phyloP scores from a whole-genome alignment of 345 rosid species.

The Mangifera indica region DNA sequence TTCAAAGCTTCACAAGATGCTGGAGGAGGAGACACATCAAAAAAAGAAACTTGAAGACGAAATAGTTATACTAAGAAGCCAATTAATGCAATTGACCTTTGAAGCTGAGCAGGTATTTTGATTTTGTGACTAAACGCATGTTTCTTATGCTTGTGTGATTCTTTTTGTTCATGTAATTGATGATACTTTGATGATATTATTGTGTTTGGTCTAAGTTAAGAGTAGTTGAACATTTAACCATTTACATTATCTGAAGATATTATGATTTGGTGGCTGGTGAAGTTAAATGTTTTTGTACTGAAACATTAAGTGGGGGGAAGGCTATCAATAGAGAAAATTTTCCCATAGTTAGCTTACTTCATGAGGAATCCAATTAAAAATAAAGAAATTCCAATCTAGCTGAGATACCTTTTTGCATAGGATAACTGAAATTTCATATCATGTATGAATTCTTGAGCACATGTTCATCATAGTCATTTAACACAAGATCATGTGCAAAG shows the following conservation, averaged over 20 bases:
- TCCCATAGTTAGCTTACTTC: not conserved
- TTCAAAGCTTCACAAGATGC: conserved; percentile 59
- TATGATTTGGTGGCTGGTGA: not conserved
- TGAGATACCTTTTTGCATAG: conserved; percentile 3
- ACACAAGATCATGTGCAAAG: not conserved
- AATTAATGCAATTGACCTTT: conserved; percentile 76
- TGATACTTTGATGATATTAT: not conserved
- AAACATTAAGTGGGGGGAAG: conserved; percentile 9
- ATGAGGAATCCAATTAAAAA: not conserved
- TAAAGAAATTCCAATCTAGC: not conserved
- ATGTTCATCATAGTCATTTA: conserved; percentile 1
- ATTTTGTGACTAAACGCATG: not conserved
- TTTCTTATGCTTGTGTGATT: not conserved
- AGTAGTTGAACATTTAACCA: conserved; percentile 5
- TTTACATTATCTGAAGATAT: conserved; percentile 2
- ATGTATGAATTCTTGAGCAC: not conserved
- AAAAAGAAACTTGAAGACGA: conserved; percentile 88
- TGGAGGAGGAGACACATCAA: conserved; percentile 77
- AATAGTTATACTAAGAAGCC: conserved; percentile 66
- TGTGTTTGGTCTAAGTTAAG: not conserved
- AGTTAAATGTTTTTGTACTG: not conserved
- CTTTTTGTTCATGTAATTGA: not conserved
- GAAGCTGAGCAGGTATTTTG: conserved; percentile 92
- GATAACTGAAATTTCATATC: not conserved
- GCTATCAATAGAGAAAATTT: no score